Conservation (phyloP, 345 rosid genomes). For the Brassica cretica region DNA sequence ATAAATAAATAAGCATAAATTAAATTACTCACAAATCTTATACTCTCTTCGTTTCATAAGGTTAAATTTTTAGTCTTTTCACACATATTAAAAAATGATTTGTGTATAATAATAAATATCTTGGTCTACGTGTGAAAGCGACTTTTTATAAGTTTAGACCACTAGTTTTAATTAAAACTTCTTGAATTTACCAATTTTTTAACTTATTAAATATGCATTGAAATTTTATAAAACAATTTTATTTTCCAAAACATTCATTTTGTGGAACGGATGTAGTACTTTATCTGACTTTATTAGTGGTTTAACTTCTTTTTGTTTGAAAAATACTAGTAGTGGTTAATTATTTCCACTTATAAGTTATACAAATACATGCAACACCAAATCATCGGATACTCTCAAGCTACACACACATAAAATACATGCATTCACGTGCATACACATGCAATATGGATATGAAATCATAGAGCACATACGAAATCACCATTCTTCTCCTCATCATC, state of each 20-base stretch:
- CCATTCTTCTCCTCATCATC: constrained; percentile 57
- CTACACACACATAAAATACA: not conserved
- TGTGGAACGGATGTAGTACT: not conserved
- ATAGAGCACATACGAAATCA: constrained; percentile 82
- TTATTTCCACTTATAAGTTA: not conserved
- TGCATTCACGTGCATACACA: constrained; percentile 2
- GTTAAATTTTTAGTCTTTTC: too few species aligned
- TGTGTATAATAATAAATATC: too few species aligned
- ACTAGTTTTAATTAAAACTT: too few species aligned
- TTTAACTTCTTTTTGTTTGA: too few species aligned
- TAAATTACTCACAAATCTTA: not conserved
- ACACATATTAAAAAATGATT: too few species aligned
- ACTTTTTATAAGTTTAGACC: too few species aligned
- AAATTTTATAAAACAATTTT: too few species aligned
- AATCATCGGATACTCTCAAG: not conserved
- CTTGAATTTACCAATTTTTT: too few species aligned
- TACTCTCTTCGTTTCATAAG: too few species aligned
- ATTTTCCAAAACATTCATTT: too few species aligned
- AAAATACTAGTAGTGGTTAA: not conserved
- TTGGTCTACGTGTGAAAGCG: too few species aligned
- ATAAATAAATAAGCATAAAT: not conserved
- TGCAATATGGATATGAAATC: constrained; percentile 29
- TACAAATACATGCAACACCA: constrained; percentile 22
- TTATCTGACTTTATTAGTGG: not conserved
- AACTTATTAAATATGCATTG: too few species aligned